Conservation (phyloP, 148 eudicot species). For the Amaranthus cruentus region DNA sequence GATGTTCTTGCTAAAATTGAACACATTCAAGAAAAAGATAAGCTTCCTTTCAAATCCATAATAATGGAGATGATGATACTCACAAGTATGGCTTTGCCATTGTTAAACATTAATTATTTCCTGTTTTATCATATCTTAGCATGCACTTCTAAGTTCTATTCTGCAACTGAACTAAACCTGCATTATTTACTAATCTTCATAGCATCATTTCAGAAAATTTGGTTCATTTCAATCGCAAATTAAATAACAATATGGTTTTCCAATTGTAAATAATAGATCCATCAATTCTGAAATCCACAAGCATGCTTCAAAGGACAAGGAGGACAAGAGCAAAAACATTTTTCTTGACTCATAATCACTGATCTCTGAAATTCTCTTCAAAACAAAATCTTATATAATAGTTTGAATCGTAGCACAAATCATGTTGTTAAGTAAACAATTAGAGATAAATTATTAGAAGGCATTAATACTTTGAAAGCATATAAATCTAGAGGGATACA, state of each 20-base stretch:
- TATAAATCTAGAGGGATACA: too few relatives aligned
- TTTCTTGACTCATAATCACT: neutral
- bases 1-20: too few relatives aligned
- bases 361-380: neutral
- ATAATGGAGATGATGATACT: too few relatives aligned
- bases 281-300: neutral
- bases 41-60: too few relatives aligned
- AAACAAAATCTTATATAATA: neutral
- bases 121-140: neutral
- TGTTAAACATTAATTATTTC: neutral
- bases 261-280: neutral
- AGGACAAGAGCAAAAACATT: neutral
- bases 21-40: too few relatives aligned
- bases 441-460: too few relatives aligned
- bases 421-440: too few relatives aligned
- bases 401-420: neutral
- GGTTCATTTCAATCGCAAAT: neutral
- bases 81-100: too few relatives aligned
- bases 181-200: neutral
- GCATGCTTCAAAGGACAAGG: neutral
- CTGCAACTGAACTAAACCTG: conserved; percentile 1
- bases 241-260: neutral
- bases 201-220: neutral
- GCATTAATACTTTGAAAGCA: too few relatives aligned
- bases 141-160: conserved; percentile 1